A percentile compares a stretch with the other conserved stretches of the same genome.
These are phyloP conservation scores for Ilyonectria mors-panacis DNA, from an alignment of 2,329 filamentous ascomycete species.

Conservation along the genomic window DNA sequence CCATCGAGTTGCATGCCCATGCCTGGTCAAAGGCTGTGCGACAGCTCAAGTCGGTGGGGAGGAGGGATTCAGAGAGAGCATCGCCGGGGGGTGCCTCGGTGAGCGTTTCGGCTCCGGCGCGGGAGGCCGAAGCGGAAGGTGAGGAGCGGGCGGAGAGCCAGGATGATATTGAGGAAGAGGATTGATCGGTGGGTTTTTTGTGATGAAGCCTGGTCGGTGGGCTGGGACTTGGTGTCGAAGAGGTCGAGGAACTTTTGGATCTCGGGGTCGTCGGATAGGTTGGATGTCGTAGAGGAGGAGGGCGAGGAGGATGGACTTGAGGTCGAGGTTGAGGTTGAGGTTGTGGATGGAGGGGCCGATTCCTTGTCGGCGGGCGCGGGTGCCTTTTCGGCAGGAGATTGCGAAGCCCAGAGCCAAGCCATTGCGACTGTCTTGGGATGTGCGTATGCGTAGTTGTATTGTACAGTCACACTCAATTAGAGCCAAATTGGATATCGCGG, in stretches of 20 bases:
- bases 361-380: constrained; percentile 43
- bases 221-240: constrained; percentile 52
- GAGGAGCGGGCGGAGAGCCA: constrained; percentile 55
- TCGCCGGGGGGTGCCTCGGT: constrained; percentile 52
- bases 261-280: constrained; percentile 62
- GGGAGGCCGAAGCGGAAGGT: constrained; percentile 42
- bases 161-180: constrained; percentile 51
- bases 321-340: constrained; percentile 35
- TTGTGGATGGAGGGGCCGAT: constrained; percentile 39
- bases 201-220: constrained; percentile 40
- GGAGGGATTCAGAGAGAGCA: constrained; percentile 76
- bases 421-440: constrained; percentile 56
- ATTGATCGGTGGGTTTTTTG: constrained; percentile 44
- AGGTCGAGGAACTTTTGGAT: constrained; percentile 69
- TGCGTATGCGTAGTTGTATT: constrained; percentile 16
- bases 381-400: constrained; percentile 51
- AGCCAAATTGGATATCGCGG: background rate
- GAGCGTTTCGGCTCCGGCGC: constrained; percentile 30
- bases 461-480: constrained; percentile 4
- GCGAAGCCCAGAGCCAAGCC: constrained; percentile 74
- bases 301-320: constrained; percentile 32
- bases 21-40: constrained; percentile 91
- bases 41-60: constrained; percentile 89
- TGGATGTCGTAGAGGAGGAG: constrained; percentile 40
- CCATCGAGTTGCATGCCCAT: constrained; percentile 93